These are phyloP conservation scores for Verticillium dahliae DNA, from an alignment of 2,329 filamentous ascomycete genomes.

Conservation along the genomic window DNA sequence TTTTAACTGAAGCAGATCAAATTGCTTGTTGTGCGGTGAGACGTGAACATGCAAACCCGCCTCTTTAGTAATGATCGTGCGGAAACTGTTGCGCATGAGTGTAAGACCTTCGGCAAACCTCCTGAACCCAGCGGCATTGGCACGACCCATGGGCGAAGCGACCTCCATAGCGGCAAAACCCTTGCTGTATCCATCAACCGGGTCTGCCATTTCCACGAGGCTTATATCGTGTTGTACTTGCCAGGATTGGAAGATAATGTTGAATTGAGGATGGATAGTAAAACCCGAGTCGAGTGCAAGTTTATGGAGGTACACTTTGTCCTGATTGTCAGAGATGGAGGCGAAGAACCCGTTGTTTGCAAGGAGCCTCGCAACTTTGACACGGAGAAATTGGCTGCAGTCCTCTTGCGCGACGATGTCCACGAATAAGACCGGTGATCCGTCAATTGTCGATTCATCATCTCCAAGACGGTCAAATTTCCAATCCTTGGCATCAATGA, in stretches of 20 bases:
- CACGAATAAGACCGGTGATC: too few species aligned
- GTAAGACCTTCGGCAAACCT: background rate
- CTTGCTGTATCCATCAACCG: slow-evolving; percentile 1
- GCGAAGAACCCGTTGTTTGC: background rate
- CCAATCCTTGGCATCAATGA: background rate
- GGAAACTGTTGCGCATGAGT: background rate
- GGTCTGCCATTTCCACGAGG: background rate
- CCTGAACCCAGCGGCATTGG: background rate
- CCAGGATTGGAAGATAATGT: slow-evolving; percentile 2
- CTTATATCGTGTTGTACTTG: slow-evolving; percentile 1
- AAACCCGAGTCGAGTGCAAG: background rate
- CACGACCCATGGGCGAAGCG: slow-evolving; percentile 2
- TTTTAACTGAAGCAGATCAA: slow-evolving; percentile 1
- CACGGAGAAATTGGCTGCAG: background rate
- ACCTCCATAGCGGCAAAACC: slow-evolving; percentile 5
- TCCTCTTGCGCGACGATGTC: background rate
- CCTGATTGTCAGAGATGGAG: background rate
- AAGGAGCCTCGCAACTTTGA: background rate
- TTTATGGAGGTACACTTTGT: background rate
- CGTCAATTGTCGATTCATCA: too few species aligned
- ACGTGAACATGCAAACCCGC: slow-evolving; percentile 8
- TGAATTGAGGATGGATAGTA: background rate
- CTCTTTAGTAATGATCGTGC: background rate
- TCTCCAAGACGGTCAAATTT: background rate
- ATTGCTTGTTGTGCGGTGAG: slow-evolving; percentile 1